Conservation (phyloP, 495 filamentous ascomycete genomes). For the Geoglossum glabrum region DNA sequence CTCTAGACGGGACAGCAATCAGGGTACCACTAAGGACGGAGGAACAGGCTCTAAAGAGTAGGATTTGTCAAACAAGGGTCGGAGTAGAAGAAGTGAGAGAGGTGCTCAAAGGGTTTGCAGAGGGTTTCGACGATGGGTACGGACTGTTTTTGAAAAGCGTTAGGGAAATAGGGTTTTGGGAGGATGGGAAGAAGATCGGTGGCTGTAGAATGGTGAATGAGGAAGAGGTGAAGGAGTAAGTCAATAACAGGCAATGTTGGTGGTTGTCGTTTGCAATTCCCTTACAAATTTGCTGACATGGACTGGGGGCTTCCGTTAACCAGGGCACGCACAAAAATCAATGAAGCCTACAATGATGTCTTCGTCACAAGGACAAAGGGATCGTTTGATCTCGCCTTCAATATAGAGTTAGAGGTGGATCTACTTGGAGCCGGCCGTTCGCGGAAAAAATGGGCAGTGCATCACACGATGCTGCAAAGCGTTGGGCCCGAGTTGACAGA, state of each 20-base stretch:
- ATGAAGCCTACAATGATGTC: background rate
- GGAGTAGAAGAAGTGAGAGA: conserved; percentile 15
- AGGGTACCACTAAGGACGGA: conserved; percentile 23
- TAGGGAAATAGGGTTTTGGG: background rate
- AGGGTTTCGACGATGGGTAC: conserved; percentile 12
- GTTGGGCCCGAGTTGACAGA: conserved; percentile 10
- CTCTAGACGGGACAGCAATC: conserved; percentile 21
- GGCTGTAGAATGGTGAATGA: background rate
- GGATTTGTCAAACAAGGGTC: conserved; percentile 12
- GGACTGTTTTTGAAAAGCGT: background rate
- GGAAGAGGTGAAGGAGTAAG: background rate
- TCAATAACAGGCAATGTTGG: too few species aligned
- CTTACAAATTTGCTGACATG: background rate
- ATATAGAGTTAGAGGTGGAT: background rate
- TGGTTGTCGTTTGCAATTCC: too few species aligned
- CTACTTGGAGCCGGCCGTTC: background rate
- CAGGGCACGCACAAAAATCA: background rate
- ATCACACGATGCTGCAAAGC: conserved; percentile 13
- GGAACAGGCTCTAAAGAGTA: conserved; percentile 16
- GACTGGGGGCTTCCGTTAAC: background rate
- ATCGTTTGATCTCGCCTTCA: background rate
- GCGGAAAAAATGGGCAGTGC: conserved; percentile 6
- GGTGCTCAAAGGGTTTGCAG: conserved; percentile 16
- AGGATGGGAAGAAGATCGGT: background rate
- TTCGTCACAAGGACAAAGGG: background rate